Base-by-base conservation (phyloP, 1,284 basidiomycete genomes). In the Apiotrichum sp. region DNA sequence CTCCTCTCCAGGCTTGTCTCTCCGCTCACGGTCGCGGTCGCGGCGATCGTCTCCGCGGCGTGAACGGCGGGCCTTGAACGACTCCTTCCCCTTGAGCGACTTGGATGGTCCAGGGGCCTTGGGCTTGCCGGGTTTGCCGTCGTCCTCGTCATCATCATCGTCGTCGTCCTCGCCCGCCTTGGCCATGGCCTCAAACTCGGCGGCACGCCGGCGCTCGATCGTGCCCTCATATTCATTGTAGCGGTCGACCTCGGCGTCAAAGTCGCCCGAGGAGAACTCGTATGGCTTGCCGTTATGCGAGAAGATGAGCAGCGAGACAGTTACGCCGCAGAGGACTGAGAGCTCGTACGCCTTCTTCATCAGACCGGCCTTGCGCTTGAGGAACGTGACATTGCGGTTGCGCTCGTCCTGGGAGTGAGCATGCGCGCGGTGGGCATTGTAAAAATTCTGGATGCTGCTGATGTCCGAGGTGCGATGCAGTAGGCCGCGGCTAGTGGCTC, bases 271-370 rank as follows among this genome's bases (percentile, higher is more conserved):
- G 4, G 67, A 70, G 47, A 77, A 77, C 59, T 77, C 74, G 63
- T 70, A 77, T 3, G 72, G 66, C 57, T 76, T 77, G 36, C 74
- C 74, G 45, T 59, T 62, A 22, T 65, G 58, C 22, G 65, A 65
- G 56, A 77, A 77, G 65, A 77, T 74, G 52, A 77, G 54, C 47
- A 77, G 68, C n/a, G 71, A 73, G 13, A 77, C 73, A 52, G 73
- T 72, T 13, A 73, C 75, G 9, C 65, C 71, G 56, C 74, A 76
- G 8, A 77, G 66, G 2, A 77, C 75, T 6, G 67, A 69, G 42
- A 77, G 62, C 59, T 77, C 75, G 71, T 74, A 77, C 14, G 75
- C 75, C 59, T 77, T 77, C 62, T 77, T 77, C 73, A 77, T 74
- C 48, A 77, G 54, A 34, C 75, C 75, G 8, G 74, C 74, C 63